Evolutionary conservation across 2,329 filamentous ascomycete species (phyloP).

Genomic region (Sclerotinia borealis): DNA sequence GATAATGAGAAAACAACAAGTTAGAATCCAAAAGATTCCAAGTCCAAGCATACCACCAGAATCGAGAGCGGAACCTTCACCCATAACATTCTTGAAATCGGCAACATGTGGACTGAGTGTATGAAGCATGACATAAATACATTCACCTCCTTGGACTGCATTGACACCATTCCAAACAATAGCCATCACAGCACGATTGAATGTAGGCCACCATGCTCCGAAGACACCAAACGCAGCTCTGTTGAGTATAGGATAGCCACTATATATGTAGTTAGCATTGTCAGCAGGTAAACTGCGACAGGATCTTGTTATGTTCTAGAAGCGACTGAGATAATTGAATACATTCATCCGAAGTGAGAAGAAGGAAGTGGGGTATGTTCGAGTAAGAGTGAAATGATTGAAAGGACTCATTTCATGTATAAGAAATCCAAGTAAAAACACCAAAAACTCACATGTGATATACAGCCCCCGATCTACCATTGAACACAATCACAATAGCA

Average conservation of each 20-base stretch:
- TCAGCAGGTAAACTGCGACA: neutral
- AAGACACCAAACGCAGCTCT: conserved; percentile 40
- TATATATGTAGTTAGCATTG: neutral
- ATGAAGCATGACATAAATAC: conserved; percentile 38
- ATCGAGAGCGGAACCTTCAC: conserved; percentile 36
- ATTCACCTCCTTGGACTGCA: conserved; percentile 31
- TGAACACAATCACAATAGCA: conserved; percentile 38
- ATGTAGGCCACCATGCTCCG: conserved; percentile 40
- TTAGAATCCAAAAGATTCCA: conserved; percentile 37
- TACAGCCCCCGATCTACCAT: conserved; percentile 38
- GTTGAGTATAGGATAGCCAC: conserved; percentile 37
- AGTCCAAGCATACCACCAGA: conserved; percentile 39
- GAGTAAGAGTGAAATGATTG: neutral
- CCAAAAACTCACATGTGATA: conserved; percentile 35
- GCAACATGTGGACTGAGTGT: conserved; percentile 39
- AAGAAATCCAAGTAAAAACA: neutral
- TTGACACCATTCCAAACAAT: conserved; percentile 41
- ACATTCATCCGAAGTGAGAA: neutral
- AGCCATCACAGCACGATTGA: conserved; percentile 36
- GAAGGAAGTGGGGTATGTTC: neutral
- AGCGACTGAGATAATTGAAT: neutral
- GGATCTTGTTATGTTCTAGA: neutral
- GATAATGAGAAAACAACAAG: conserved; percentile 36
- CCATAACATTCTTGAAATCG: conserved; percentile 37
- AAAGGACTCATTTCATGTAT: neutral